phyloP scores from a whole-genome alignment of 176 grass and related monocot genomes.

The Thalia dealbata region DNA sequence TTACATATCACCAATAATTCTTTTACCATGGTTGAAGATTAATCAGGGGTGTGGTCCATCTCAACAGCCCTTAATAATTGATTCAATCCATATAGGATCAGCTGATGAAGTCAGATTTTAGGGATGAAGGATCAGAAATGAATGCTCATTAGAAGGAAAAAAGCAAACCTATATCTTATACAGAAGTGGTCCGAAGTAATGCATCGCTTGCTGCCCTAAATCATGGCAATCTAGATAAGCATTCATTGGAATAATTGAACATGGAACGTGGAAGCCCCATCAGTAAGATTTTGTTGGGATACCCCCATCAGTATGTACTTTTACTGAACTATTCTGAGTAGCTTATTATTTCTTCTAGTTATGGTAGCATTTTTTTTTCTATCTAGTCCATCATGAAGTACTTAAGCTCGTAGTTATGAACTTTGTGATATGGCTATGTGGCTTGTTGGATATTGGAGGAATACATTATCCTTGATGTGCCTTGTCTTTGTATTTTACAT shows the following conservation, averaged over 20 bases:
- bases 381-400: neutral
- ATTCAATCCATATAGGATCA: neutral
- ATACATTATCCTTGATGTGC: neutral
- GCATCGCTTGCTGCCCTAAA: no score
- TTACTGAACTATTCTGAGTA: neutral
- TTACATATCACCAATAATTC: neutral
- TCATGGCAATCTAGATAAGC: neutral
- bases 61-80: neutral
- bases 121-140: neutral
- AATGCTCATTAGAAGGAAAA: neutral
- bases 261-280: no score
- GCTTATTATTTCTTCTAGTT: neutral
- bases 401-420: neutral
- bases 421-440: neutral
- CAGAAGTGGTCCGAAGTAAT: neutral
- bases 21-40: no score
- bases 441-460: neutral
- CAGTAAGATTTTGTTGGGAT: no score
- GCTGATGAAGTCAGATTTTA: neutral
- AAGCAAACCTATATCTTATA: neutral
- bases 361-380: neutral
- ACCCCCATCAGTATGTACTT: slow-evolving; percentile 35
- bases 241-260: neutral
- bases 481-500: no score
- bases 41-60: no score